A percentile compares a stretch with the other conserved stretches of the same genome.
phyloP scores from a whole-genome alignment of 139 green algal genomes.

The Trebouxia sp. region DNA sequence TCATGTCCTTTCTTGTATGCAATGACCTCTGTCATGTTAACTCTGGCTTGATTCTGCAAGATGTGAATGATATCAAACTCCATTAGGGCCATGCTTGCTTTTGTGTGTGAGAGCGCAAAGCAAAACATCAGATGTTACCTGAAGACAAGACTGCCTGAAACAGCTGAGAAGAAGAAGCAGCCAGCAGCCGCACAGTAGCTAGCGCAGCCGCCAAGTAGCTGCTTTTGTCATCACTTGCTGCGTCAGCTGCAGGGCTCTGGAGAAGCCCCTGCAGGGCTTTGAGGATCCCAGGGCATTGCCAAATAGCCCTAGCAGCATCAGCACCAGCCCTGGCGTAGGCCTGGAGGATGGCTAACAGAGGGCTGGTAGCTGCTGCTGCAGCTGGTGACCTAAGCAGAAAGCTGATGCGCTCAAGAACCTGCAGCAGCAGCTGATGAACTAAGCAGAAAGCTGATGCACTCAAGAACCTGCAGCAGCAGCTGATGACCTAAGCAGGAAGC shows the following conservation, averaged over 20 bases:
- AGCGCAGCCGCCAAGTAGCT: not conserved
- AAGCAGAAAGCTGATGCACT: constrained; percentile 14
- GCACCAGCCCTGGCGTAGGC: not conserved
- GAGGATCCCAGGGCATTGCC: constrained; percentile 22
- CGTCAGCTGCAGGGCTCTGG: not conserved
- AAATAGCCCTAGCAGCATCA: constrained; percentile 17
- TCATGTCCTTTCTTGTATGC: no score
- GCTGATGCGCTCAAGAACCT: constrained; percentile 2
- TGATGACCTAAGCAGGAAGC: constrained; percentile 18
- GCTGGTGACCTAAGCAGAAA: constrained; percentile 17
- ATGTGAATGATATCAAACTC: not conserved
- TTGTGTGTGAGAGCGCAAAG: not conserved
- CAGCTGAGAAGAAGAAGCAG: not conserved
- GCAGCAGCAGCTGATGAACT: not conserved
- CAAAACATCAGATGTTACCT: no score
- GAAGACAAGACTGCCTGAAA: not conserved
- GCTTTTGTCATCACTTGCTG: not conserved
- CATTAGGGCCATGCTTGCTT: not conserved
- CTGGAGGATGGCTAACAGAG: not conserved
- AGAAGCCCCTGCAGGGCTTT: constrained; percentile 10
- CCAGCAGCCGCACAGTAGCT: not conserved
- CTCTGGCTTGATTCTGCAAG: no score
- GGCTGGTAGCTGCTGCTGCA: not conserved
- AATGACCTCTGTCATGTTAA: not conserved
- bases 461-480: constrained; percentile 15